Conservation (phyloP, 2,329 filamentous ascomycete genomes). For the Pseudocercospora crystallina region DNA sequence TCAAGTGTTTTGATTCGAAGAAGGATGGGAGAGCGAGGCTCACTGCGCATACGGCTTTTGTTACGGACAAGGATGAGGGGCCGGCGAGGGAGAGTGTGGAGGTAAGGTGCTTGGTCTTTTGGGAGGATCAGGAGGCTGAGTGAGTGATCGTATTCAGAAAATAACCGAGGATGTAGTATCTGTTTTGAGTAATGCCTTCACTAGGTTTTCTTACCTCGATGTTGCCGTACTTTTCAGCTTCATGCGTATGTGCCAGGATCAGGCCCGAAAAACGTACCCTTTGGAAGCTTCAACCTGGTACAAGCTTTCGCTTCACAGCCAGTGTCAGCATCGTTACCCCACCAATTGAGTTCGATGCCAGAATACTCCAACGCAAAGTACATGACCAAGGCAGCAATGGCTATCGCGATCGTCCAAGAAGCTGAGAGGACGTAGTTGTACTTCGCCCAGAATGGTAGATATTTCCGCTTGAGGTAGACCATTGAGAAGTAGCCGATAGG, state of each 20-base stretch:
- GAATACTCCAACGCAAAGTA: slow-evolving; percentile 9
- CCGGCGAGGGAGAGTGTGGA: slow-evolving; percentile 6
- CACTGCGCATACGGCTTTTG: slow-evolving; percentile 5
- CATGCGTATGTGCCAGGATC: background rate
- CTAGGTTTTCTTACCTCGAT: too few relatives aligned
- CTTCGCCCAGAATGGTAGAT: slow-evolving; percentile 12
- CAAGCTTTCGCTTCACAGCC: slow-evolving; percentile 4
- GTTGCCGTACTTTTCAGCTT: too few relatives aligned
- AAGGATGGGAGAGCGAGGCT: slow-evolving; percentile 8
- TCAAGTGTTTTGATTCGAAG: slow-evolving; percentile 12
- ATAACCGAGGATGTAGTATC: too few relatives aligned
- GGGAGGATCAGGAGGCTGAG: slow-evolving; percentile 1
- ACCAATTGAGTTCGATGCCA: slow-evolving; percentile 6
- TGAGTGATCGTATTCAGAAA: too few relatives aligned
- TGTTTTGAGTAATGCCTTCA: too few relatives aligned
- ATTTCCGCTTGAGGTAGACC: slow-evolving; percentile 1
- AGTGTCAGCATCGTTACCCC: slow-evolving; percentile 5
- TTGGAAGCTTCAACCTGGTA: slow-evolving; percentile 1
- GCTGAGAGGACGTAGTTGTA: slow-evolving; percentile 10
- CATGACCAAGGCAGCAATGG: slow-evolving; percentile 8
- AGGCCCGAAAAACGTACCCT: background rate
- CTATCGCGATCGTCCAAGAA: slow-evolving; percentile 6
- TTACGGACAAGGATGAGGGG: background rate
- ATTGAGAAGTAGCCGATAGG: slow-evolving; percentile 3
- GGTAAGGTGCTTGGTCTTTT: slow-evolving; percentile 2